Evolutionary conservation across 2,329 filamentous ascomycete species (phyloP), one percentile per base, ranked within the genome.

Genomic region (Aspergillus clavatus): DNA sequence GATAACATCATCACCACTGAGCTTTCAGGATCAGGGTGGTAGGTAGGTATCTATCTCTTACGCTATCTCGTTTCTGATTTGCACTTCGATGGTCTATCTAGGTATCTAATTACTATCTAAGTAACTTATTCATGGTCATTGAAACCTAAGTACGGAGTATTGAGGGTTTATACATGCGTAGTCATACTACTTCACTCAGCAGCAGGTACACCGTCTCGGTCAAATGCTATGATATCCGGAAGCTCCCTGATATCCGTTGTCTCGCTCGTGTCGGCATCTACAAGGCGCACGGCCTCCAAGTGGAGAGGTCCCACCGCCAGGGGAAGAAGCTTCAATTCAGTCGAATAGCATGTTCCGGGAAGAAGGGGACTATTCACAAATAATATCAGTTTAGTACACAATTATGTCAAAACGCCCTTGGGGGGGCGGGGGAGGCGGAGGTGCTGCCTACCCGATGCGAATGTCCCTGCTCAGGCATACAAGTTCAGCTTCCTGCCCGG

Each of bases 401-500:
- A n/a, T n/a, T n/a, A n/a, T n/a, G n/a, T n/a, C n/a, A n/a, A n/a
- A n/a, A n/a, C n/a, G n/a, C n/a, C n/a, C n/a, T 11, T 35, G 16
- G 11, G 22, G 29, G 46, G n/a, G 35, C 41, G 38, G 21, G 23
- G 12, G 14, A 26, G 28, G 38, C 38, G 39, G 16, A 19, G 21
- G 67, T n/a, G n/a, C n/a, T n/a, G n/a, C 75, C 63, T 60, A 79
- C 77, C 78, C 79, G 42, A 82, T 70, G 22, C 76, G 70, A 18
- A 82, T 67, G 55, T 82, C 79, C 0, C 79, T 76, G 37, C 75
- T 81, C 46, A 82, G 59, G 51, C 75, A 77, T 28, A 82, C 66
- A 28, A 83, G 58, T 35, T 80, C 73, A 3, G 72, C 73, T 43
- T 74, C 69, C 41, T 79, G 73, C 3, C 68, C 69, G 11, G 66